Base-by-base conservation (phyloP, 2,329 filamentous ascomycete species). In the Arthrobotrys sinensis region DNA sequence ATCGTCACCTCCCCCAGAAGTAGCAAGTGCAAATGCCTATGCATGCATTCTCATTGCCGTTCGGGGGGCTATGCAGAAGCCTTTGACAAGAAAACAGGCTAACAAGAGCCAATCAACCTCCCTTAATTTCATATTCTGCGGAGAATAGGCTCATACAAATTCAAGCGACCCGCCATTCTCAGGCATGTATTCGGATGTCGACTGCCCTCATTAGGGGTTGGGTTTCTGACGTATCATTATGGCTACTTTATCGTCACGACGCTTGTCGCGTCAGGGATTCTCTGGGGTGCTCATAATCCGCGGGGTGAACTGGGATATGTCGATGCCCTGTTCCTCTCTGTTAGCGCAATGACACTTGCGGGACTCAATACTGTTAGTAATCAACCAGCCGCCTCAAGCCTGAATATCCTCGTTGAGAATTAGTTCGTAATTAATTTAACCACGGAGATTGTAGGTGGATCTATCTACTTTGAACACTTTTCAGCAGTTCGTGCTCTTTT, bases 291-390 rank as follows among this genome's bases (percentile, higher is more conserved):
- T 19, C 48, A 72, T 38, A 73, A 55, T 36, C 76, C 68, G 43
- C 75, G 55, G 32, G 67, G 76, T 38, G 57, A 66, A 28, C 38
- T 92, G 62, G 84, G 84, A 53, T 93, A 90, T 83, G 87, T 87
- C 43, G 90, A 93, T 82, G 87, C 88, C n/a, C 83, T 93, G 14
- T 93, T 92, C 82, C 83, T 92, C 64, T 88, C 88, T 63, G 86
- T 90, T 46, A 91, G 89, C 69, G 90, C 90, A 50, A 90, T 92
- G 85, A 91, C 90, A 5, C 86, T 89, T 66, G 88, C 90, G 5
- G 91, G 91, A 0, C 85, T 93, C 71, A 92, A 92, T 81, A 91
- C 90, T 0, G 87, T 90, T 80, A 89, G 91, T 81, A 48, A 63
- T 67, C 48, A 68, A 38, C 16, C 52, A 16, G 46, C 10, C 16